phyloP scores from a whole-genome alignment of 805 yeast genomes.

The Danielia oregonensis region DNA sequence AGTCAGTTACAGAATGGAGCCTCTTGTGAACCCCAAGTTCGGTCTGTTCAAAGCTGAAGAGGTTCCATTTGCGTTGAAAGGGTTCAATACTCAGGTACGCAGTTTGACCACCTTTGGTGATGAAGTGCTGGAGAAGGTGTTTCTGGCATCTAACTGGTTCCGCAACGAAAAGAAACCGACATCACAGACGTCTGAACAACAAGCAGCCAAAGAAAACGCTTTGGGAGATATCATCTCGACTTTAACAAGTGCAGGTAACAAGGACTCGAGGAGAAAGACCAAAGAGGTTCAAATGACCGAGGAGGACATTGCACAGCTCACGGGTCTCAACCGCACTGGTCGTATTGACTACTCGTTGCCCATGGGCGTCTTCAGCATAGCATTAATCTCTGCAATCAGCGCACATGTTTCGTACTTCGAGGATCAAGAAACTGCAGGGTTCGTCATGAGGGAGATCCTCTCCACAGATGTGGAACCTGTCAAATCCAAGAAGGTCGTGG shows the following conservation, averaged over 20 bases:
- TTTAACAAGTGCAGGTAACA: slow-evolving; percentile 16
- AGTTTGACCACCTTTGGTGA: slow-evolving; percentile 39
- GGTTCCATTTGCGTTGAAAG: slow-evolving; percentile 52
- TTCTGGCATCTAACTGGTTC: slow-evolving; percentile 38
- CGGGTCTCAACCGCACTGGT: slow-evolving; percentile 61
- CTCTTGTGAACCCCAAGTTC: slow-evolving; percentile 56
- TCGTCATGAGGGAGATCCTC: slow-evolving; percentile 60
- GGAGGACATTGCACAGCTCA: slow-evolving; percentile 32
- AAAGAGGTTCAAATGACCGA: slow-evolving; percentile 25
- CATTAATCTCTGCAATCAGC: slow-evolving; percentile 73
- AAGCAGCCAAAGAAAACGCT: slow-evolving; percentile 21
- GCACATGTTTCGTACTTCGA: slow-evolving; percentile 90
- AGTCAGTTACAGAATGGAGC: slow-evolving; percentile 85
- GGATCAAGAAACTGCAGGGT: slow-evolving; percentile 79
- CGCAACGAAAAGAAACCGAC: not conserved
- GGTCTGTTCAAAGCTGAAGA: slow-evolving; percentile 50
- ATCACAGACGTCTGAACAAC: slow-evolving; percentile 2
- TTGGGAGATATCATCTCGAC: slow-evolving; percentile 37
- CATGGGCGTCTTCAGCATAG: slow-evolving; percentile 74
- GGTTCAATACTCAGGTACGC: slow-evolving; percentile 49
- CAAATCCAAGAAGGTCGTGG: slow-evolving; percentile 24
- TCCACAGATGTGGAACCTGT: slow-evolving; percentile 19
- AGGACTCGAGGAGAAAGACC: slow-evolving; percentile 16
- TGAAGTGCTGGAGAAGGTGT: slow-evolving; percentile 31
- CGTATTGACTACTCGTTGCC: slow-evolving; percentile 80